A percentile compares a stretch with the other conserved stretches of the same genome.
These are phyloP conservation scores for Penicillium desertorum DNA, from an alignment of 495 filamentous ascomycete species.

Conservation along the genomic window DNA sequence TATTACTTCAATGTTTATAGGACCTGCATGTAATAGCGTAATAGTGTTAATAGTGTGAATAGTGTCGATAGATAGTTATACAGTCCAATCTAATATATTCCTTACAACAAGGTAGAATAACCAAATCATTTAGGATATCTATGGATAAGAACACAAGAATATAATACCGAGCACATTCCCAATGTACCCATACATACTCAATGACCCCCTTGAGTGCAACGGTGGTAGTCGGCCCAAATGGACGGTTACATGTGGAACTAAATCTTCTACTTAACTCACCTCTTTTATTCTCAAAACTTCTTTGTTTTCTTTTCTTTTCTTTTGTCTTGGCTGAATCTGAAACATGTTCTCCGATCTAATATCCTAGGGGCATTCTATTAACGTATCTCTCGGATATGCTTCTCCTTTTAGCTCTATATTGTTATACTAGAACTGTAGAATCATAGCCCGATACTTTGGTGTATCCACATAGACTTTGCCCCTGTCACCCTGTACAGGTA, in stretches of 20 bases:
- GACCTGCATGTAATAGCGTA: not conserved
- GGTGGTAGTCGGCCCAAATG: constrained; percentile 42
- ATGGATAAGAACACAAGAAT: not conserved
- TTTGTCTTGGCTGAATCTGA: constrained; percentile 5
- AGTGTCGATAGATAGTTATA: not conserved
- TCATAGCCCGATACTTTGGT: not conserved
- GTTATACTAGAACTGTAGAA: not conserved
- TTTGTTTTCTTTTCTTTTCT: not conserved
- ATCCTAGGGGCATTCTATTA: not conserved
- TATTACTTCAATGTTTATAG: not conserved
- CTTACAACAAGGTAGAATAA: too few relatives aligned
- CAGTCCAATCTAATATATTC: too few relatives aligned
- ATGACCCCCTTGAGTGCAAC: constrained; percentile 43
- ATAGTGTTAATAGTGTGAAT: not conserved
- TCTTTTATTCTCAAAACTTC: not conserved
- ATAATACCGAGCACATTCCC: constrained; percentile 15
- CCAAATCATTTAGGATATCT: not conserved
- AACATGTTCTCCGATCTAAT: constrained; percentile 6
- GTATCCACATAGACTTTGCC: not conserved
- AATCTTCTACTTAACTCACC: constrained; percentile 16
- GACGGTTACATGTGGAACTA: constrained; percentile 41
- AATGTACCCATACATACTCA: constrained; percentile 25
- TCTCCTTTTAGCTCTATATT: not conserved
- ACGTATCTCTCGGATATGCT: not conserved
- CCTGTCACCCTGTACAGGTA: constrained; percentile 1